A percentile compares a stretch with the other conserved stretches of the same genome.
Conservation (phyloP, 208 protist genomes). For the Trypanosoma vivax region DNA sequence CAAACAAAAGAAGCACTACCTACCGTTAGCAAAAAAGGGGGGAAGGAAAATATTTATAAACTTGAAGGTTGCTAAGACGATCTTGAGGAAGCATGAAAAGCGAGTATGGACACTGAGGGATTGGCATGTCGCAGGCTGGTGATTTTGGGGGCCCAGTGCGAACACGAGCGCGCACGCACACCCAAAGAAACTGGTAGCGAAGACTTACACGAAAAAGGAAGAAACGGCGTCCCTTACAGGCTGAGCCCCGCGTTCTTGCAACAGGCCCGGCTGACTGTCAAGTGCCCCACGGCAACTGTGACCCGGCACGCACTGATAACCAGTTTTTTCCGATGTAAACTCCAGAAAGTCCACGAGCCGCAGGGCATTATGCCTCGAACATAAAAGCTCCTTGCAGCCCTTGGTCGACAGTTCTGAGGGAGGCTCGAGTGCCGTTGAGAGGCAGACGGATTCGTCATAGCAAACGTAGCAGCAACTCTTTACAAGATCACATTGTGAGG, state of each 20-base stretch:
- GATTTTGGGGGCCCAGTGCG: too few species aligned
- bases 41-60: not conserved
- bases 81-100: too few species aligned
- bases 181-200: too few species aligned
- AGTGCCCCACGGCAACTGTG: slow-evolving; percentile 61
- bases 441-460: slow-evolving; percentile 55
- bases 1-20: not conserved
- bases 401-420: slow-evolving; percentile 33
- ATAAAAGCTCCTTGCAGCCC: slow-evolving; percentile 65
- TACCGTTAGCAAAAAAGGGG: not conserved
- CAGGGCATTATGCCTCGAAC: slow-evolving; percentile 64
- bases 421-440: slow-evolving; percentile 70
- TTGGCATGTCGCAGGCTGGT: too few species aligned
- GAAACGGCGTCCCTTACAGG: slow-evolving; percentile 49
- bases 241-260: slow-evolving; percentile 5
- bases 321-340: slow-evolving; percentile 39
- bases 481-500: slow-evolving; percentile 40
- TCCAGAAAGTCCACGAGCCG: slow-evolving; percentile 72
- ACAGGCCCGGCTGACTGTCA: slow-evolving; percentile 1
- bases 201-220: slow-evolving; percentile 64
- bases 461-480: slow-evolving; percentile 80
- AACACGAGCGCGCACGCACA: not conserved
- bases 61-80: not conserved
- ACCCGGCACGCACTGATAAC: slow-evolving; percentile 59
- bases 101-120: too few species aligned